A percentile compares a stretch with the other conserved stretches of the same genome.
Conservation (phyloP, 192 early-diverging fungal genomes). For the Cladochytrium replicatum region DNA sequence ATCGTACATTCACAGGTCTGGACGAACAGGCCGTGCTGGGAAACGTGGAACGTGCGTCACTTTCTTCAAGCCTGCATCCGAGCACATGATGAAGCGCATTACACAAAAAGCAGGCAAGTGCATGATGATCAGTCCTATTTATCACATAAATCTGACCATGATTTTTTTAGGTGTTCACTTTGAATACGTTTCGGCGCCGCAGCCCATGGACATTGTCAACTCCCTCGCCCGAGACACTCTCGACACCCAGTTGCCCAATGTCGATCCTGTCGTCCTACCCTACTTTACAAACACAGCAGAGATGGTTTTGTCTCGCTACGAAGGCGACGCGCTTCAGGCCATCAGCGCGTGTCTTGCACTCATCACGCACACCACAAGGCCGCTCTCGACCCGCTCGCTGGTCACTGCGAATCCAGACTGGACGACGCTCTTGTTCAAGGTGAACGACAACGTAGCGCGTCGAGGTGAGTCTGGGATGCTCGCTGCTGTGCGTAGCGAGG, state of each 20-base stretch:
- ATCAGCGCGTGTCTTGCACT: constrained; percentile 79
- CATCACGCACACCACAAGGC: constrained; percentile 75
- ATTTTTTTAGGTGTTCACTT: constrained; percentile 48
- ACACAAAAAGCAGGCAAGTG: constrained; percentile 65
- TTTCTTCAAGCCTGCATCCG: constrained; percentile 82
- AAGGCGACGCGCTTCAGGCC: constrained; percentile 65
- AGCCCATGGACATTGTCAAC: constrained; percentile 79
- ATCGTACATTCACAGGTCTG: constrained; percentile 90
- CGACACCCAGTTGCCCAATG: constrained; percentile 49
- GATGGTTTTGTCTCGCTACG: constrained; percentile 56
- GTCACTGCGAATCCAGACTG: constrained; percentile 72
- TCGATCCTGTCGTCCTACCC: constrained; percentile 63
- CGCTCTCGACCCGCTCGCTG: constrained; percentile 71
- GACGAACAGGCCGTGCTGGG: constrained; percentile 84
- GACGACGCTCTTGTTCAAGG: constrained; percentile 68
- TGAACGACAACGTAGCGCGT: constrained; percentile 64
- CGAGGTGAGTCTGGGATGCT: constrained; percentile 79
- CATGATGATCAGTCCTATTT: background rate
- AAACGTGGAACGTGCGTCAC: constrained; percentile 85
- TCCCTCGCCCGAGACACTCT: constrained; percentile 68
- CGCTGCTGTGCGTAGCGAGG: too few relatives aligned
- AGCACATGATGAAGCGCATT: constrained; percentile 72
- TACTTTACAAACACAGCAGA: constrained; percentile 71
- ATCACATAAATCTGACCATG: background rate
- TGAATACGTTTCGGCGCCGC: constrained; percentile 70